phyloP scores from a whole-genome alignment of 2,329 filamentous ascomycete species.

The Colletotrichum sp. region DNA sequence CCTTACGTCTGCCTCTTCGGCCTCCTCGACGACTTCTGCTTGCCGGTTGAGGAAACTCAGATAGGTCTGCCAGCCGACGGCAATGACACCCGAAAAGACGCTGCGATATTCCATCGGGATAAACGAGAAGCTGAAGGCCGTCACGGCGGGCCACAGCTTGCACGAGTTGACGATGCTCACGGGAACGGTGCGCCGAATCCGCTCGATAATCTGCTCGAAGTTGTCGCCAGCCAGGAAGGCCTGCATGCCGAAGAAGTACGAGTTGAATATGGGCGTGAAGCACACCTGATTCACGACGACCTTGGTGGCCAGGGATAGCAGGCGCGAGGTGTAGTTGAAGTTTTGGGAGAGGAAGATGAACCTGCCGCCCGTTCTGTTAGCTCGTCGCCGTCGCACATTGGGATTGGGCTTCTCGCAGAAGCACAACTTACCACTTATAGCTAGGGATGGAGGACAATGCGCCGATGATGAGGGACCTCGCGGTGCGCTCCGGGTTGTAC shows the following conservation, averaged over 20 bases:
- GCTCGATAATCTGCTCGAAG: constrained; percentile 67
- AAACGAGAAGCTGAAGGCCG: constrained; percentile 86
- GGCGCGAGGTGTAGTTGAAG: constrained; percentile 83
- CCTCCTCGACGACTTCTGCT: constrained; percentile 59
- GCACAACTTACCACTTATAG: constrained; percentile 74
- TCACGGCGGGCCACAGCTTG: constrained; percentile 89
- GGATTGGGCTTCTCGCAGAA: neutral
- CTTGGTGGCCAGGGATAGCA: constrained; percentile 75
- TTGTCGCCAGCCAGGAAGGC: constrained; percentile 75
- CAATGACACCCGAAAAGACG: constrained; percentile 79
- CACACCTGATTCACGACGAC: constrained; percentile 79
- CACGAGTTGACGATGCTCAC: constrained; percentile 77
- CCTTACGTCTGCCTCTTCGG: constrained; percentile 1
- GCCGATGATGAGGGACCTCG: constrained; percentile 77
- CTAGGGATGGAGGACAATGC: constrained; percentile 75
- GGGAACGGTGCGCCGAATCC: constrained; percentile 78
- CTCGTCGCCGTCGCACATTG: neutral
- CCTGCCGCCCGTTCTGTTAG: constrained; percentile 46
- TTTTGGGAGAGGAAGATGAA: constrained; percentile 79
- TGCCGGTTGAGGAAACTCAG: constrained; percentile 78
- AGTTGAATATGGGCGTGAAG: constrained; percentile 85
- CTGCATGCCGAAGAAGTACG: constrained; percentile 84
- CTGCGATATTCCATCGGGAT: constrained; percentile 79
- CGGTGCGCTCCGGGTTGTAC: constrained; percentile 74
- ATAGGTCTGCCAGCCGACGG: constrained; percentile 93